Evolutionary conservation across 179 eudicot species (phyloP).

Genomic region (Monotropa hypopitys): DNA sequence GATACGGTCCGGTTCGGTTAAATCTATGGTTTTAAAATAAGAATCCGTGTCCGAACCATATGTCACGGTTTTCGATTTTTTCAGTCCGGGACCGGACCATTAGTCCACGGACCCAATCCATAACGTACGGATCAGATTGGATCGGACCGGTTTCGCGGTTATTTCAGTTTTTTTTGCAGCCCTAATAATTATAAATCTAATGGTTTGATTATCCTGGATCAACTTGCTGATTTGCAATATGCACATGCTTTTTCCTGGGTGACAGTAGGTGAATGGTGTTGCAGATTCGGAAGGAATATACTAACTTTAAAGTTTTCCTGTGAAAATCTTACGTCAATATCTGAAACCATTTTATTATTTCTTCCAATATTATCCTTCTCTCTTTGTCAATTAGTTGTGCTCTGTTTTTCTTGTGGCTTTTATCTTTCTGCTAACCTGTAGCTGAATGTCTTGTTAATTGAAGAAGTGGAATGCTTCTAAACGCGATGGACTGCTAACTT

Average conservation of each 20-base stretch:
- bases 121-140: too few relatives aligned
- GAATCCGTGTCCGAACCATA: too few relatives aligned
- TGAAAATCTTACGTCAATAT: not conserved
- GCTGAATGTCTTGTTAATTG: not conserved
- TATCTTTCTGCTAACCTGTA: not conserved
- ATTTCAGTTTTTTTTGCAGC: too few relatives aligned
- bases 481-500: not conserved
- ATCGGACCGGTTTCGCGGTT: too few relatives aligned
- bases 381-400: not conserved
- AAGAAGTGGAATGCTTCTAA: not conserved
- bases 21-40: too few relatives aligned
- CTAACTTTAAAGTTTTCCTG: not conserved
- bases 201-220: not conserved
- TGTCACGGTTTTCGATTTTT: too few relatives aligned
- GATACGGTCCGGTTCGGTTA: too few relatives aligned
- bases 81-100: too few relatives aligned
- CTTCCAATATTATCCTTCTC: not conserved
- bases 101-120: too few relatives aligned
- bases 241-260: not conserved
- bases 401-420: not conserved
- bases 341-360: not conserved
- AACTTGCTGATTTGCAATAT: not conserved
- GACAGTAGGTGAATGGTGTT: not conserved
- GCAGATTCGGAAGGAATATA: not conserved
- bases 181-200: not conserved